Base-by-base conservation (phyloP, 164 flowering plant species). In the Macadamia tetraphylla region DNA sequence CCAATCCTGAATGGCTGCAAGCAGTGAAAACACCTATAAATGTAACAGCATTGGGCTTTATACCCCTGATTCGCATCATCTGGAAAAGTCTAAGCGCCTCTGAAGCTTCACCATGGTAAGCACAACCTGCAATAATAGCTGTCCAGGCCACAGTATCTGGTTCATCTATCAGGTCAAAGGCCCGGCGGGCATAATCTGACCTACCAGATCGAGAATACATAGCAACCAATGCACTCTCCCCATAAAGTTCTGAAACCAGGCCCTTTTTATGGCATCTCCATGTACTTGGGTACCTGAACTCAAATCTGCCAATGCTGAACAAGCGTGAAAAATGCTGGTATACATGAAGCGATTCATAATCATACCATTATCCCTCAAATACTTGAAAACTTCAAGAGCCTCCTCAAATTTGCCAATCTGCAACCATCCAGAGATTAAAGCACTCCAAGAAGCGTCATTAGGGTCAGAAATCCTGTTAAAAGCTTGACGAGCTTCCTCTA, bases 81-180 rank as follows among this genome's bases (percentile, higher is more conserved):
- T 13, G 55, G 35, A 82, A 82, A 56, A 76, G 71, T 46, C 58
- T 60, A 9, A 82, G 67, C 31, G 85, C 83, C 70, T 80, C 80
- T 46, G 70, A 15, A 30, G 77, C 78, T 59, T 68, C 55, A 29
- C 81, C 83, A 63, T 80, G 80, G 62, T 76, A 76, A 60, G 85
- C 83, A 71, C 68, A 73, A 35, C 74, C 85, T 11, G 74, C 76
- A 55, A 82, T 76, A 2, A 82, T 76, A 43, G 83, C 77, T 29
- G 83, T 82, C 85, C 85, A 82, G 14, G 80, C 79, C 55, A 82
- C 83, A 57, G 64, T 71, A 63, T 82, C 85, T 14, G 81, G 80
- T 49, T 68, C 46, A 13, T 64, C 69, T 58, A 80, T 72, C 8
- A 78, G 70, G 55, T 78, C 74, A 43, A 82, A 82, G 46, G 69